These are phyloP conservation scores for Marchantia paleacea DNA, from an alignment of 225 moss, liverwort and hornwort genomes.

Conservation along the genomic window DNA sequence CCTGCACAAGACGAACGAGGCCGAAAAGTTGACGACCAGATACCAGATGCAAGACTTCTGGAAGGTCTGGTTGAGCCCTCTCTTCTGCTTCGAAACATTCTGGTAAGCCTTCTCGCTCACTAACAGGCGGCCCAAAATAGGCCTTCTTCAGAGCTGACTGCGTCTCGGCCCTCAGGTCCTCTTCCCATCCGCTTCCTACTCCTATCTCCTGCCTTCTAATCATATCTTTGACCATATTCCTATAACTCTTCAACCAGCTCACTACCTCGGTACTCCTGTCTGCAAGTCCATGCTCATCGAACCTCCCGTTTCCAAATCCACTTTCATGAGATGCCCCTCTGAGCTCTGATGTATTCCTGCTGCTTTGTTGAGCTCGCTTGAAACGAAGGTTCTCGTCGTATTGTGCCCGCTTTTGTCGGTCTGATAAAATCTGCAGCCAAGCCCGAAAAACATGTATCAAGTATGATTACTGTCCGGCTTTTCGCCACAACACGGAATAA, in stretches of 20 bases:
- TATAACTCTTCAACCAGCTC: conserved; percentile 75
- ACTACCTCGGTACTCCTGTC: conserved; percentile 64
- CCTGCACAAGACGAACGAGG: conserved; percentile 55
- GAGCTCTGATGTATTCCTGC: conserved; percentile 19
- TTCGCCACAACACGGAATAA: too few species aligned
- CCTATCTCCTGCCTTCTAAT: conserved; percentile 67
- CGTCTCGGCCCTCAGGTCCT: conserved; percentile 63
- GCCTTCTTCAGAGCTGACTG: conserved; percentile 78
- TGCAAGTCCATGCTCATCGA: conserved; percentile 28
- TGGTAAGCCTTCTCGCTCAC: conserved; percentile 65
- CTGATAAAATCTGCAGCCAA: conserved; percentile 77
- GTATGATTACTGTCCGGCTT: neutral
- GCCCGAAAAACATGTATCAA: neutral
- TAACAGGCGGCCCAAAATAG: conserved; percentile 79
- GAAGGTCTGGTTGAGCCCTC: conserved; percentile 57
- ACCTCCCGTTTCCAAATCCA: conserved; percentile 26
- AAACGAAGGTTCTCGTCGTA: conserved; percentile 70
- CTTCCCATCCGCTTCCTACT: conserved; percentile 68
- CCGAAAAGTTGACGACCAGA: conserved; percentile 93
- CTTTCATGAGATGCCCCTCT: neutral
- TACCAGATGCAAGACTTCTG: conserved; percentile 82
- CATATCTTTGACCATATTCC: conserved; percentile 56
- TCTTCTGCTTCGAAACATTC: conserved; percentile 95
- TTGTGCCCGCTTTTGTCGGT: conserved; percentile 71
- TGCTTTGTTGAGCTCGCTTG: conserved; percentile 32